These are phyloP conservation scores for Aspergillus bridgeri DNA, from an alignment of 495 filamentous ascomycete species.

Conservation along the genomic window DNA sequence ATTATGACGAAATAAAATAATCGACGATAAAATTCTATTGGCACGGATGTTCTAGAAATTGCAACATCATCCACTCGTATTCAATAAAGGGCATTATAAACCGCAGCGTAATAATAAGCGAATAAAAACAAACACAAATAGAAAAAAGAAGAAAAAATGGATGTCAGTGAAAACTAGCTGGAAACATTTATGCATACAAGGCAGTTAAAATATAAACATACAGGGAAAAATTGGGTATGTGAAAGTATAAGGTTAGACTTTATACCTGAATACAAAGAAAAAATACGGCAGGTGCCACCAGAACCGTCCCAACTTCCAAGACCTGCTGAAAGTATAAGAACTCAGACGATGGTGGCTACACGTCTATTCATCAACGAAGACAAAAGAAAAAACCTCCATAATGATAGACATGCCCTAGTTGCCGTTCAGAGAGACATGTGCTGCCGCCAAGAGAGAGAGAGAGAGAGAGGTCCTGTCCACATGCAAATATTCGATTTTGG, in stretches of 20 bases:
- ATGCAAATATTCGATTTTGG: not conserved
- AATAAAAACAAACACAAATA: conserved; percentile 4
- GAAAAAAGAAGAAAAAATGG: not conserved
- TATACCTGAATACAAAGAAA: conserved; percentile 19
- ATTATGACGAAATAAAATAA: not conserved
- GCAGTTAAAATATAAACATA: conserved; percentile 21
- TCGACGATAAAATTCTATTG: not conserved
- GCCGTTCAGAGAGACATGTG: not conserved
- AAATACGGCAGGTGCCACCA: not conserved
- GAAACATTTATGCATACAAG: not conserved
- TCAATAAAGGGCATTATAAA: not conserved
- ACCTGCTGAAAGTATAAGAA: conserved; percentile 13
- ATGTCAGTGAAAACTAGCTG: conserved; percentile 4
- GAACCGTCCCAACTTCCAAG: conserved; percentile 9
- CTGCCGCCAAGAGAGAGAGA: not conserved
- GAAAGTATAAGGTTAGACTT: conserved; percentile 19
- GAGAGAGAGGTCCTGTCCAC: not conserved
- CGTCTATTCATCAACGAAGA: not conserved
- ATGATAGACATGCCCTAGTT: not conserved
- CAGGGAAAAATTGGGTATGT: conserved; percentile 19
- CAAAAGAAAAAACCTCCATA: not conserved
- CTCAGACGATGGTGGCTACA: not conserved
- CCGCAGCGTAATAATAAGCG: not conserved
- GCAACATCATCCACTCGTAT: not conserved
- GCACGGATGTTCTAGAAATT: not conserved